Conservation (phyloP, 139 green algal species). For the Gonium pectorale region DNA sequence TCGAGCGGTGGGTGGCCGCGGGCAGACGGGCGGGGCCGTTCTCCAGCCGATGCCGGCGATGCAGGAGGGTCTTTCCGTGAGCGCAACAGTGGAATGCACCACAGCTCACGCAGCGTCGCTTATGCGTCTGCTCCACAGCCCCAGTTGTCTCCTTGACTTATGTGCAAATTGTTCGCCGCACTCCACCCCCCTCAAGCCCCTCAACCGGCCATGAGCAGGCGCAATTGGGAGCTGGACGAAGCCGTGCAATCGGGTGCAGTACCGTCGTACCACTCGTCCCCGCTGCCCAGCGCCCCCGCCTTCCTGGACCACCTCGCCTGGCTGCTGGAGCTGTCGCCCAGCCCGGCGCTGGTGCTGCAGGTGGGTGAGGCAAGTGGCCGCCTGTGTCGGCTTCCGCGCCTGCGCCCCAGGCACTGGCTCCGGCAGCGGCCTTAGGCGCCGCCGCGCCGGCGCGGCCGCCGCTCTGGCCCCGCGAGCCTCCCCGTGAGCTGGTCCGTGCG, state of each 20-base stretch:
- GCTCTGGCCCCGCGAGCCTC: background rate
- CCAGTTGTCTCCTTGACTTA: no score
- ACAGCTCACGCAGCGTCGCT: no score
- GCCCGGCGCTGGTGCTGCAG: constrained; percentile 33
- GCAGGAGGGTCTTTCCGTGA: no score
- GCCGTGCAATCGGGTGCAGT: constrained; percentile 7
- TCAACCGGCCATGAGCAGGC: constrained; percentile 4
- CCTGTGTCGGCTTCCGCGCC: no score
- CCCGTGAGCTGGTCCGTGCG: background rate
- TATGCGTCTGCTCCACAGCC: no score
- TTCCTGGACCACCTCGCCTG: constrained; percentile 42
- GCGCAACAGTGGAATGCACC: no score
- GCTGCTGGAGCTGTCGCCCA: constrained; percentile 33
- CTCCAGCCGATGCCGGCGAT: no score
- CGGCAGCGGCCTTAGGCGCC: background rate
- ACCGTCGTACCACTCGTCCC: background rate
- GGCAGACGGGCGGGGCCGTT: no score
- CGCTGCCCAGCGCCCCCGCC: background rate
- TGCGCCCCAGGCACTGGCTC: no score
- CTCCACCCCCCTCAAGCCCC: no score
- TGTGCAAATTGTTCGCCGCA: no score
- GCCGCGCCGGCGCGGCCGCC: background rate
- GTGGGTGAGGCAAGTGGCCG: no score
- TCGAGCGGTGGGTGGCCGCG: constrained; percentile 26
- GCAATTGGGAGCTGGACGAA: constrained; percentile 15